These are phyloP conservation scores for Malania oleifera DNA, from an alignment of 164 flowering plant genomes.

Conservation along the genomic window DNA sequence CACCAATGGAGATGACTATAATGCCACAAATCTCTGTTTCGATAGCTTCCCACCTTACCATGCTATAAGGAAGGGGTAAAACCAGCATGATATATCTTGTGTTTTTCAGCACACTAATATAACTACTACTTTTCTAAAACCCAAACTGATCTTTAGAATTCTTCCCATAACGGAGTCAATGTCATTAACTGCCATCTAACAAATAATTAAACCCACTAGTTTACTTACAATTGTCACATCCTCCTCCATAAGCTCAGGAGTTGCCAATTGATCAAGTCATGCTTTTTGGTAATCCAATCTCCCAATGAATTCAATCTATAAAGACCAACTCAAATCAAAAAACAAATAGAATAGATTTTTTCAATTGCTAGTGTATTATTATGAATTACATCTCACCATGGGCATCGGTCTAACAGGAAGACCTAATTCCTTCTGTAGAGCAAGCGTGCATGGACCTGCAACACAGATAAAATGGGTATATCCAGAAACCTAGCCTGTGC, in stretches of 20 bases:
- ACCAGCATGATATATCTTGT: too few species aligned
- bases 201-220: background rate
- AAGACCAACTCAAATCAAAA: constrained; percentile 12
- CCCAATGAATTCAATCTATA: constrained; percentile 92
- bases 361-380: constrained; percentile 1
- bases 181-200: too few species aligned
- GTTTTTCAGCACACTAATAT: too few species aligned
- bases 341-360: background rate
- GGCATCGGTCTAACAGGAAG: constrained; percentile 81
- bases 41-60: too few species aligned
- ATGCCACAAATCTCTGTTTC: too few species aligned
- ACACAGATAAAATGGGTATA: background rate
- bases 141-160: too few species aligned
- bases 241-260: constrained; percentile 73
- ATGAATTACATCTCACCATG: constrained; percentile 52
- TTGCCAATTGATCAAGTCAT: constrained; percentile 66
- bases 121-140: too few species aligned
- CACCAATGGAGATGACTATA: too few species aligned
- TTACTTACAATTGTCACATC: constrained; percentile 86
- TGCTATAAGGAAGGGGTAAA: too few species aligned
- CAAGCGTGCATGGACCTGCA: constrained; percentile 80
- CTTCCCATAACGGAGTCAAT: too few species aligned
- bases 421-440: constrained; percentile 81
- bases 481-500: background rate
- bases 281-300: constrained; percentile 93